Conservation (phyloP, 306 rosid species). For the Sicyos edulis region DNA sequence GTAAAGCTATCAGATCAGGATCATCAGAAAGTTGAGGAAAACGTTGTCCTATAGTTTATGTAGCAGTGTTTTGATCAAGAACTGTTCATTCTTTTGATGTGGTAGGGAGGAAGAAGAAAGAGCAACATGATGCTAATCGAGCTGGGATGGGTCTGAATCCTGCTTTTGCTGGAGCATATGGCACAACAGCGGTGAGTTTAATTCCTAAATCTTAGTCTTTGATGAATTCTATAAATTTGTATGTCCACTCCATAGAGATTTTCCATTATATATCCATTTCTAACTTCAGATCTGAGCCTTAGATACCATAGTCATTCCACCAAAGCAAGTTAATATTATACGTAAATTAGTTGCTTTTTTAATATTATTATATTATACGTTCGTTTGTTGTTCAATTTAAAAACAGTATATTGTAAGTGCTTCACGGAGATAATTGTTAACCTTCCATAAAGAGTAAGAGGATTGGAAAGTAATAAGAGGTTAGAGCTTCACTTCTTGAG, state of each 20-base stretch:
- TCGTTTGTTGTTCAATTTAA: too few relatives aligned
- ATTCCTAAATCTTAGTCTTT: background rate
- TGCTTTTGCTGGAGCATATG: slow-evolving; percentile 73
- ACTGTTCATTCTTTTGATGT: slow-evolving; percentile 2
- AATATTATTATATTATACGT: too few relatives aligned
- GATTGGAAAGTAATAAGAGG: background rate
- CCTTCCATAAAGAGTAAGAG: background rate
- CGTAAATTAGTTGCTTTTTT: too few relatives aligned
- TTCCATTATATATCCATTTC: background rate
- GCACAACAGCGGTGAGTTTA: slow-evolving; percentile 48
- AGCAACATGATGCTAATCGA: slow-evolving; percentile 81
- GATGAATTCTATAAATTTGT: background rate
- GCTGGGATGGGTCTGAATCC: slow-evolving; percentile 77
- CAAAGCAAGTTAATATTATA: background rate
- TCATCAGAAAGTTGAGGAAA: background rate
- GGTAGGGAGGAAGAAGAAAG: slow-evolving; percentile 84
- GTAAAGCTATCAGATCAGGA: background rate
- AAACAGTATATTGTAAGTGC: background rate
- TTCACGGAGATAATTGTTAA: background rate
- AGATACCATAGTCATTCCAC: background rate
- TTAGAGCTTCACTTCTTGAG: background rate
- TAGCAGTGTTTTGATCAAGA: background rate
- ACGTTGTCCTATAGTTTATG: background rate
- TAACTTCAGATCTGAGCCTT: slow-evolving; percentile 1
- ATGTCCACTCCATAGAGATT: background rate